Percentiles rank a stretch among this genome's conserved stretches.
Conservation (phyloP, 1,284 basidiomycete genomes). For the Ceraceosorus guamensis region DNA sequence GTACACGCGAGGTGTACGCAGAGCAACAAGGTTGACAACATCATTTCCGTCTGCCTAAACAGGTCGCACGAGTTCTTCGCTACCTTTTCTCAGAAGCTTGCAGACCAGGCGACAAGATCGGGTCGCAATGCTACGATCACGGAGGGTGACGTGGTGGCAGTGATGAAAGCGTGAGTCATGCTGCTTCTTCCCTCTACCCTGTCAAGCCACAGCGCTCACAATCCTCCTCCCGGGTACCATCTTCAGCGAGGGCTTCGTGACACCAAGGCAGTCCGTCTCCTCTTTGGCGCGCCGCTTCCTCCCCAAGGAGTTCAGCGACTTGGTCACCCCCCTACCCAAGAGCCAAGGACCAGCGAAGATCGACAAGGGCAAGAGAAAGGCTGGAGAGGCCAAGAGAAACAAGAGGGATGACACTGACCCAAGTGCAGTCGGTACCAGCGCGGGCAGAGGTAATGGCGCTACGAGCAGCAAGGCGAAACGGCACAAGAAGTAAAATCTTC, state of each 20-base stretch:
- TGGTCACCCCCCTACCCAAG: background rate
- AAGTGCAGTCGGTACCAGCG: too few relatives aligned
- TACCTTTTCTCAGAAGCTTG: slow-evolving; percentile 1
- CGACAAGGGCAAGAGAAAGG: background rate
- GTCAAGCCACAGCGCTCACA: too few relatives aligned
- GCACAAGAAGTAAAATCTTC: too few relatives aligned
- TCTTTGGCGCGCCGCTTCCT: background rate
- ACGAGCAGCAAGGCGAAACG: too few relatives aligned
- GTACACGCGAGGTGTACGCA: background rate
- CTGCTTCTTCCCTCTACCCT: background rate
- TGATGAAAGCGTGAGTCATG: slow-evolving; percentile 4
- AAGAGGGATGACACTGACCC: too few relatives aligned
- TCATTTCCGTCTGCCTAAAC: background rate
- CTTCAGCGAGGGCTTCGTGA: background rate
- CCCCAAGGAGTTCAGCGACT: slow-evolving; percentile 6
- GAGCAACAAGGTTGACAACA: background rate
- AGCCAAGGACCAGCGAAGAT: background rate
- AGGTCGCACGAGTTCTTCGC: slow-evolving; percentile 9
- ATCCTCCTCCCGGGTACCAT: background rate
- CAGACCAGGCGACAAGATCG: background rate
- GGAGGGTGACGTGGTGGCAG: slow-evolving; percentile 3
- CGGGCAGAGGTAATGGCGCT: too few relatives aligned
- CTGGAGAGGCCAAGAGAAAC: background rate
- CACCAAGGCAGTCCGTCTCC: background rate
- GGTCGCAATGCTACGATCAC: slow-evolving; percentile 1